phyloP scores from a whole-genome alignment of 75 land plant genomes.

The Chamaecyparis obtusa region DNA sequence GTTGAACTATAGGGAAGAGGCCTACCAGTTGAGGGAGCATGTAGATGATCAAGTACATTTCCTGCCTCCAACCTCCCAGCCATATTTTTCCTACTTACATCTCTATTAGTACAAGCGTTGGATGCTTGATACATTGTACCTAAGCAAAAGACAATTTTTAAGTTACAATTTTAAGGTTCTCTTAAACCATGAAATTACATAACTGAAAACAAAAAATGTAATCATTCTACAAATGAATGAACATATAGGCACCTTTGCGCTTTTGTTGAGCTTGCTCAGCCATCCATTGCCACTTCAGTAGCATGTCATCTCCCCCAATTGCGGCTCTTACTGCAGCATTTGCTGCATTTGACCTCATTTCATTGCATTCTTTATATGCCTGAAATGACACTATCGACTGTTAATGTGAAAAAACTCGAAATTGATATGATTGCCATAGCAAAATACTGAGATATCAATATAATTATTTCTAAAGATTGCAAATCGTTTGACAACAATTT shows the following conservation, averaged over 20 bases:
- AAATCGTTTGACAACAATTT: neutral
- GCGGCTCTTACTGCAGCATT: slow-evolving; percentile 94
- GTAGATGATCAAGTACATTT: neutral
- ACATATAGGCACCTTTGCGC: slow-evolving; percentile 53
- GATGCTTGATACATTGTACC: neutral
- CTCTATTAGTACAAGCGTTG: slow-evolving; percentile 4
- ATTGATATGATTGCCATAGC: neutral
- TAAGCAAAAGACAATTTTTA: no score
- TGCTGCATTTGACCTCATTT: slow-evolving; percentile 89
- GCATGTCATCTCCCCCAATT: slow-evolving; percentile 92
- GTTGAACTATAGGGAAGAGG: neutral
- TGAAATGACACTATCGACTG: slow-evolving; percentile 9
- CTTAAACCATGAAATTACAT: no score
- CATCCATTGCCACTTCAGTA: slow-evolving; percentile 93
- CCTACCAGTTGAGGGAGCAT: slow-evolving; percentile 5
- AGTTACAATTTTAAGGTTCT: no score
- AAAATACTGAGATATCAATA: neutral
- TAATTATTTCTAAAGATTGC: neutral
- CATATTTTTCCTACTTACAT: neutral
- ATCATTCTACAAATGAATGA: no score
- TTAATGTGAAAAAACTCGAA: neutral
- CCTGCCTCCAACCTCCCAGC: neutral
- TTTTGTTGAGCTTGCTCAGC: slow-evolving; percentile 92
- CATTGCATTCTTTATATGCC: slow-evolving; percentile 85
- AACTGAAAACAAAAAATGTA: no score